Evolutionary conservation across 495 filamentous ascomycete species (phyloP).

Genomic region (Penicillium taxi): DNA sequence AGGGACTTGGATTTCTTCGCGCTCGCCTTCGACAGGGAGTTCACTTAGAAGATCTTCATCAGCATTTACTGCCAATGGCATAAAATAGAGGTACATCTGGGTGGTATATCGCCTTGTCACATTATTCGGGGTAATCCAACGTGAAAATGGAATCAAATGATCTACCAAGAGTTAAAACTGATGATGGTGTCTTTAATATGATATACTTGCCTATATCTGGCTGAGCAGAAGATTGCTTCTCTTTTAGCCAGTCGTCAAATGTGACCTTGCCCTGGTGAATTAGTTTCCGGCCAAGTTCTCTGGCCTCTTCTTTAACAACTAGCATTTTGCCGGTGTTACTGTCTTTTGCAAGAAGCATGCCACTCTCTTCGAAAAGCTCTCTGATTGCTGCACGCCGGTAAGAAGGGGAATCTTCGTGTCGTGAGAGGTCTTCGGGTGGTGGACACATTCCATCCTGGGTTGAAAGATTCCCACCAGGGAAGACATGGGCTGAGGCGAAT

Average conservation of each 20-base stretch:
- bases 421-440: slow-evolving; percentile 26
- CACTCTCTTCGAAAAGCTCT: slow-evolving; percentile 93
- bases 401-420: slow-evolving; percentile 57
- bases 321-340: slow-evolving; percentile 40
- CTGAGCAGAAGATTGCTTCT: slow-evolving; percentile 51
- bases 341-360: slow-evolving; percentile 68
- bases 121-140: slow-evolving; percentile 78
- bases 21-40: slow-evolving; percentile 27
- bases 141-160: slow-evolving; percentile 71
- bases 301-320: slow-evolving; percentile 48
- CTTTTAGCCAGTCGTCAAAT: slow-evolving; percentile 60
- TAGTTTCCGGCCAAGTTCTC: slow-evolving; percentile 56
- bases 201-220: slow-evolving; percentile 54
- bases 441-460: slow-evolving; percentile 56
- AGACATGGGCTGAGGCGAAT: slow-evolving; percentile 90
- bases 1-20: slow-evolving; percentile 45
- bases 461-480: slow-evolving; percentile 86
- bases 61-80: slow-evolving; percentile 54
- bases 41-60: slow-evolving; percentile 24
- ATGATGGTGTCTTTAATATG: background rate
- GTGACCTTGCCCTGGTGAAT: slow-evolving; percentile 55
- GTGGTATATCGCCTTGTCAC: slow-evolving; percentile 73
- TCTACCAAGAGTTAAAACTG: slow-evolving; percentile 27
- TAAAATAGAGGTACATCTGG: slow-evolving; percentile 93
- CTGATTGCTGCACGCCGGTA: slow-evolving; percentile 77